Conservation (phyloP, 208 protist species). For the Leishmania tarentolae region DNA sequence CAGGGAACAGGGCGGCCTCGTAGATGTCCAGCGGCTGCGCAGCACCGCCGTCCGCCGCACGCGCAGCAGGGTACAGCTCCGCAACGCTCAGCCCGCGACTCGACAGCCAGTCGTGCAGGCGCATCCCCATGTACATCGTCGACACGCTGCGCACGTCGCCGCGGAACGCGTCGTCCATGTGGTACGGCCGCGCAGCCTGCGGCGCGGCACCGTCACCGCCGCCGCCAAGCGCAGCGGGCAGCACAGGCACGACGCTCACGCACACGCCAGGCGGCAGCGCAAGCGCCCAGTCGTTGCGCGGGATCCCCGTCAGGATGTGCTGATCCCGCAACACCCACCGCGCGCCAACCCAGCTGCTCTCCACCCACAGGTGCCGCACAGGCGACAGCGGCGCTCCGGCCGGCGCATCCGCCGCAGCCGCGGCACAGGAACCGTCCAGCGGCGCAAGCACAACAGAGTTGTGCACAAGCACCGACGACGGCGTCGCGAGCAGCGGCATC, state of each 20-base stretch:
- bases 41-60: background rate
- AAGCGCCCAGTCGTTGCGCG: conserved; percentile 45
- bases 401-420: conserved; percentile 3
- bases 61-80: conserved; percentile 16
- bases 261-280: conserved; percentile 34
- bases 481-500: conserved; percentile 33
- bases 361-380: conserved; percentile 41
- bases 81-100: conserved; percentile 25
- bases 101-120: conserved; percentile 36
- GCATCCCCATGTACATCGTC: conserved; percentile 39
- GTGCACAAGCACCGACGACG: conserved; percentile 31
- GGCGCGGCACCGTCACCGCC: background rate
- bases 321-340: conserved; percentile 28
- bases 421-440: conserved; percentile 6
- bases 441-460: conserved; percentile 25
- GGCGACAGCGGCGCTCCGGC: background rate
- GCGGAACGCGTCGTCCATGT: conserved; percentile 41
- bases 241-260: conserved; percentile 40
- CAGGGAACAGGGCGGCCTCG: conserved; percentile 38
- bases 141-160: conserved; percentile 21
- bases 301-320: conserved; percentile 51
- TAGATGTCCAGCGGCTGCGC: conserved; percentile 28
- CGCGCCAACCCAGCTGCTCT: conserved; percentile 42
- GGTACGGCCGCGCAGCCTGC: conserved; percentile 44
- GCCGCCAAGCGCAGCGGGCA: background rate